Base-by-base conservation (phyloP, 1,284 basidiomycete genomes). In the Boletus smithii region DNA sequence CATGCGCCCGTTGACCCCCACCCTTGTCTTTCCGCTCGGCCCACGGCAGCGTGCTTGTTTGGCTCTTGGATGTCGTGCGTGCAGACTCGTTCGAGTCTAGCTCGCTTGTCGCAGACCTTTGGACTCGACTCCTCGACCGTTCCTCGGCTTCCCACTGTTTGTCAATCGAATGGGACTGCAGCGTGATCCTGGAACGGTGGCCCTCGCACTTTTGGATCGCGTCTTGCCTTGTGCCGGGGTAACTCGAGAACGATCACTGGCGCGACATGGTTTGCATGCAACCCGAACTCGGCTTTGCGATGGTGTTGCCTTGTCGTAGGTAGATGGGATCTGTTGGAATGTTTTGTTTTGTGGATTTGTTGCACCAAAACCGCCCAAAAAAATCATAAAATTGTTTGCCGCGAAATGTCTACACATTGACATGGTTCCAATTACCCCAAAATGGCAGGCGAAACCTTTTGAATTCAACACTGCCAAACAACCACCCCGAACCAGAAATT, bases 401-500 rank as follows among this genome's bases (percentile, higher is more conserved):
- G n/a, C n/a, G n/a, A n/a, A n/a, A n/a, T n/a, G n/a, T n/a, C n/a
- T n/a, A n/a, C n/a, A n/a, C n/a, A n/a, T n/a, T n/a, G n/a, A n/a
- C n/a, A n/a, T n/a, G n/a, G n/a, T n/a, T n/a, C n/a, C n/a, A 24
- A 24, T 5, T 5, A 24, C 8, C 23, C 38, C 2, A 42, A 48
- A 35, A 52, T 18, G 52, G 52, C 16, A 52, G 8, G 39, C 34
- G 34, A 36, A 32, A 34, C 42, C 46, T 37, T 54, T 14, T n/a
- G 43, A 46, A 54, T 54, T 54, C 51, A 57, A 57, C 31, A 54
- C 11, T 5, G 16, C 55, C 51, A 55, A 57, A 55, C 33, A 77
- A 71, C 31, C 30, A n/a, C n/a, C n/a, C n/a, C n/a, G n/a, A n/a
- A n/a, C n/a, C n/a, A n/a, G n/a, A n/a, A n/a, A n/a, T n/a, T n/a